Base-by-base conservation (phyloP, 306 rosid genomes). In the Cucurbita moschata region DNA sequence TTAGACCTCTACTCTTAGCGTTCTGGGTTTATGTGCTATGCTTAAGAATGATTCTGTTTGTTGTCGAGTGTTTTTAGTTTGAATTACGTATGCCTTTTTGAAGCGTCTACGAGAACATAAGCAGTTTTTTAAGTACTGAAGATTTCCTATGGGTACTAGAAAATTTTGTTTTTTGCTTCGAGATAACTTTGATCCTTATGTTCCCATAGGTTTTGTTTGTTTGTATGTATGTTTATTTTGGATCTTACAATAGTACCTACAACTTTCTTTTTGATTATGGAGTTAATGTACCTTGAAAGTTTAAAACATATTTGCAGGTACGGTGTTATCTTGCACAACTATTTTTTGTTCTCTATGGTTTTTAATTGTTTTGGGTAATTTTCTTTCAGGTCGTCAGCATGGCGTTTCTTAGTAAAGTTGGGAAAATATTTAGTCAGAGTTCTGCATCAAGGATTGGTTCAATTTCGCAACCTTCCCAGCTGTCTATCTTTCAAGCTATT, bases 361-460 rank as follows among this genome's bases (percentile, higher is more conserved):
- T 51, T 70, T 50, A 5, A 44, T 52, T 37, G 55, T 4, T 21
- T 4, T 10, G 8, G 26, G 21, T 8, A 35, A 23, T 39, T 62
- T 37, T 81, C 15, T 35, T 73, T 43, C 79, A 79, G 90, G 86
- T 78, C 52, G 5, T 81, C 72, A 70, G 65, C 21, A 94, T 94
- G 97, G 95, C 97, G 78, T 89, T 94, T 83, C 79, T 94, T 6
- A 82, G 91, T 72, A 89, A 79, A 83, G 40, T 94, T 52, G 99
- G 99, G 82, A 88, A 76, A 76, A 65, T 89, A 50, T 86, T 94
- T 4, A 80, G 91, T 63, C 88, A 86, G 74, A 56, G 87, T 4
- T 83, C 85, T 15, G 77, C 65, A 79, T 82, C 76, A 84, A 85
- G 77, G 80, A 79, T 85, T 26, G 70, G 73, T 51, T 80, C 85